Conservation (phyloP, 352 stramenopile species). For the Phytophthora niederhauseri region DNA sequence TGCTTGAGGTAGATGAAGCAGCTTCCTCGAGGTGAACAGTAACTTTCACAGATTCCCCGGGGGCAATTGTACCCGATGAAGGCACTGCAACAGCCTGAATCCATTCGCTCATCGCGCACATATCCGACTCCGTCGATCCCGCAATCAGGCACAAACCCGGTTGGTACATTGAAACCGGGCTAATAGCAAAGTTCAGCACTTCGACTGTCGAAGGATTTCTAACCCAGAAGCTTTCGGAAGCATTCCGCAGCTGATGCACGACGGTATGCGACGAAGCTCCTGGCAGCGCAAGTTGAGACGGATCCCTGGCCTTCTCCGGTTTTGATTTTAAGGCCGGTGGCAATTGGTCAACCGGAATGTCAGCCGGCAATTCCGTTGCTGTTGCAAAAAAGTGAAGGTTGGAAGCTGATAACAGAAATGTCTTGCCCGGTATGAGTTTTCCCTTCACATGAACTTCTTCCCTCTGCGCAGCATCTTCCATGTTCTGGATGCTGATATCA, state of each 20-base stretch:
- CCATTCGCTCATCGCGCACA: conserved; percentile 80
- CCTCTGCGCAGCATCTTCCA: conserved; percentile 63
- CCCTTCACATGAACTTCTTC: conserved; percentile 78
- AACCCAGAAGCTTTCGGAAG: conserved; percentile 81
- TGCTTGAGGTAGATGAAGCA: conserved; percentile 26
- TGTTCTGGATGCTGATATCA: conserved; percentile 70
- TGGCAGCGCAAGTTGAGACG: conserved; percentile 30
- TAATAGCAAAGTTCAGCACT: conserved; percentile 78
- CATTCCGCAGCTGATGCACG: conserved; percentile 72
- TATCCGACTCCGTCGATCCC: conserved; percentile 54
- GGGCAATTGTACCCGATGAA: conserved; percentile 70
- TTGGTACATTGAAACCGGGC: conserved; percentile 67
- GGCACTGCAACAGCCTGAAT: conserved; percentile 77
- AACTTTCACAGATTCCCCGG: conserved; percentile 80
- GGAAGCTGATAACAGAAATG: conserved; percentile 80
- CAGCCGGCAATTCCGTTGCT: conserved; percentile 55
- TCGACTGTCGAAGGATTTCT: conserved; percentile 73
- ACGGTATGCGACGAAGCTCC: conserved; percentile 30
- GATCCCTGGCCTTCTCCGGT: conserved; percentile 40
- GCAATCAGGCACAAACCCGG: conserved; percentile 71
- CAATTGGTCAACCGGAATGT: conserved; percentile 54
- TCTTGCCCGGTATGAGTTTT: conserved; percentile 79
- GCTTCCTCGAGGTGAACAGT: conserved; percentile 81
- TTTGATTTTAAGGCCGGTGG: conserved; percentile 55
- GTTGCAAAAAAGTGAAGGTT: conserved; percentile 83